These are phyloP conservation scores for Aspergillus kassunensis DNA, from an alignment of 495 filamentous ascomycete genomes.

Conservation along the genomic window DNA sequence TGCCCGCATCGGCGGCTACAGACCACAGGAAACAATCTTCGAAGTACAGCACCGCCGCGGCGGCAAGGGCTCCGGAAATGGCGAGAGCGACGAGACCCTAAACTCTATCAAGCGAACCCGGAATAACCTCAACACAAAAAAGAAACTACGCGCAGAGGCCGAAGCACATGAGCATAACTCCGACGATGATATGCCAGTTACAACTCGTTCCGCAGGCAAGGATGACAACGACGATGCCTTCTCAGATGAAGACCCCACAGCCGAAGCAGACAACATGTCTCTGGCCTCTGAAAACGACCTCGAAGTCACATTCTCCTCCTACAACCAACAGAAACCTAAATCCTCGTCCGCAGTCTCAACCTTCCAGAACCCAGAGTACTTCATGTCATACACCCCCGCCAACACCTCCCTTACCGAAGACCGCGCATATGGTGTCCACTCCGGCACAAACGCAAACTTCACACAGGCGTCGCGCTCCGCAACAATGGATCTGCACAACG, in stretches of 20 bases:
- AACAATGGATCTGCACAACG: constrained; percentile 84
- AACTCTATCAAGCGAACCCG: constrained; percentile 72
- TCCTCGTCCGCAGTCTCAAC: constrained; percentile 31
- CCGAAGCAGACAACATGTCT: constrained; percentile 54
- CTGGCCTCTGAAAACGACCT: constrained; percentile 71
- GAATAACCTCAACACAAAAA: constrained; percentile 45
- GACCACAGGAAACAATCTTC: constrained; percentile 90
- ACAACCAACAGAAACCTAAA: constrained; percentile 31
- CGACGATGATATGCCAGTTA: constrained; percentile 26
- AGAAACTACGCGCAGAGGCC: constrained; percentile 33
- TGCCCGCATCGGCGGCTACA: constrained; percentile 75
- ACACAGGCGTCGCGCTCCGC: constrained; percentile 74
- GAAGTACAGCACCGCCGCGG: constrained; percentile 75
- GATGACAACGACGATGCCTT: constrained; percentile 27
- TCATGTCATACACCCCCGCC: constrained; percentile 90
- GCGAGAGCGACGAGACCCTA: constrained; percentile 56
- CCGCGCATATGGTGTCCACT: constrained; percentile 85
- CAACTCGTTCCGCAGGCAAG: constrained; percentile 26
- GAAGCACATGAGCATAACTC: constrained; percentile 27
- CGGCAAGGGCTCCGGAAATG: constrained; percentile 33
- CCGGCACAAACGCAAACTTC: constrained; percentile 71
- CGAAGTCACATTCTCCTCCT: constrained; percentile 73
- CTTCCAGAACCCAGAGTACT: constrained; percentile 82
- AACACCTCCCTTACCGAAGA: constrained; percentile 77
- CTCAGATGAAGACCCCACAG: constrained; percentile 22